phyloP scores from a whole-genome alignment of 257 asterid genomes.

The Ballota nigra region DNA sequence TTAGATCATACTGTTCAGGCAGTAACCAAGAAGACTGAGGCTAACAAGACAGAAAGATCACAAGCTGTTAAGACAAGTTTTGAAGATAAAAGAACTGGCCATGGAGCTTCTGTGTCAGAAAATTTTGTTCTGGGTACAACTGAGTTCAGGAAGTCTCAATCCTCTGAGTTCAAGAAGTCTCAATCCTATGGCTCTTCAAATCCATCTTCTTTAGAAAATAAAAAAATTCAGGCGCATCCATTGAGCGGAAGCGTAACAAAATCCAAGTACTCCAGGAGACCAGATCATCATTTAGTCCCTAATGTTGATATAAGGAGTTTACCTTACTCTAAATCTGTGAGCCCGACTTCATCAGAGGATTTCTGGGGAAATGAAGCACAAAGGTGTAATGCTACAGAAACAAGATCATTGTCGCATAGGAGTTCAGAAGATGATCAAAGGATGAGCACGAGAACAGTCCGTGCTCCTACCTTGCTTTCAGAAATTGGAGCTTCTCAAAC shows the following conservation, averaged over 20 bases:
- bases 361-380: constrained; percentile 30
- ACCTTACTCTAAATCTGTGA: constrained; percentile 30
- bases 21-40: constrained; percentile 10
- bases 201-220: constrained; percentile 15
- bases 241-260: constrained; percentile 20
- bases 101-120: neutral
- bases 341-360: constrained; percentile 20
- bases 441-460: constrained; percentile 4
- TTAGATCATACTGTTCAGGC: constrained; percentile 19
- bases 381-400: constrained; percentile 28
- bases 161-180: too few relatives aligned
- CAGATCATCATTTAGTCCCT: constrained; percentile 28
- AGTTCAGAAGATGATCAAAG: constrained; percentile 27
- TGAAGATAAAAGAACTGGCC: constrained; percentile 14
- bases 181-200: constrained; percentile 16
- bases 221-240: constrained; percentile 22
- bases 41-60: neutral
- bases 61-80: constrained; percentile 7
- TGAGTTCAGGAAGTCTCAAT: constrained; percentile 19
- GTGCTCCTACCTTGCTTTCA: constrained; percentile 18
- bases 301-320: constrained; percentile 28
- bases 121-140: constrained; percentile 10
- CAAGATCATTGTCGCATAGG: constrained; percentile 22
- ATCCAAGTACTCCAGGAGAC: constrained; percentile 24
- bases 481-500: constrained; percentile 22